These are phyloP conservation scores for Pilatotrama ljubarskyi DNA, from an alignment of 768 basidiomycete species.

Conservation along the genomic window DNA sequence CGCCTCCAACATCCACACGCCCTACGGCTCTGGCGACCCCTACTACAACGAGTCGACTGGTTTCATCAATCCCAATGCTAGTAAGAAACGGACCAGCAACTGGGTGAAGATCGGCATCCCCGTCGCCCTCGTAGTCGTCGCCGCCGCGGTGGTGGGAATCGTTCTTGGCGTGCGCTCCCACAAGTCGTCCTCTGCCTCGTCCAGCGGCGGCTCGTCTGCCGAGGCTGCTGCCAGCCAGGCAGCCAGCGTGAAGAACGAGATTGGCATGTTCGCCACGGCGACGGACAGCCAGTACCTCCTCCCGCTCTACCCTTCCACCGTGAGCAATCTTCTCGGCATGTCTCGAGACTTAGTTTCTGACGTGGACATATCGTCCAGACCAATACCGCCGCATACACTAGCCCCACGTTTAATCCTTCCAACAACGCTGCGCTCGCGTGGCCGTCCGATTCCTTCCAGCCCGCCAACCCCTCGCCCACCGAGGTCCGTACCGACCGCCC, in stretches of 20 bases:
- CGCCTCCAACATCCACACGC: slow-evolving; percentile 30
- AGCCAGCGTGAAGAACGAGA: slow-evolving; percentile 55
- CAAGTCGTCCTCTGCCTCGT: slow-evolving; percentile 33
- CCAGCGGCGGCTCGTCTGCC: slow-evolving; percentile 24
- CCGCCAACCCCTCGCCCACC: slow-evolving; percentile 61
- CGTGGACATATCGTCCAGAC: slow-evolving; percentile 48
- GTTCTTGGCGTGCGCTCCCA: slow-evolving; percentile 68
- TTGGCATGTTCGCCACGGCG: slow-evolving; percentile 71
- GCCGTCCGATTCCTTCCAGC: slow-evolving; percentile 79
- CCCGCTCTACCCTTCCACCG: slow-evolving; percentile 87
- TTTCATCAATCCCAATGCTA: slow-evolving; percentile 51
- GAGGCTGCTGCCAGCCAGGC: slow-evolving; percentile 55
- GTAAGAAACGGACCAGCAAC: slow-evolving; percentile 57
- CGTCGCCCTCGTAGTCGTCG: slow-evolving; percentile 59
- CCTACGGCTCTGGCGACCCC: slow-evolving; percentile 64
- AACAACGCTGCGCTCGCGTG: slow-evolving; percentile 55
- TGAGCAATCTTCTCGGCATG: slow-evolving; percentile 42
- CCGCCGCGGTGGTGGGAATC: slow-evolving; percentile 73
- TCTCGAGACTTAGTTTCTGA: neutral
- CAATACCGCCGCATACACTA: slow-evolving; percentile 66
- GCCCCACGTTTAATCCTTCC: slow-evolving; percentile 69
- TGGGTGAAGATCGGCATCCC: slow-evolving; percentile 82
- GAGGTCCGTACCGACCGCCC: slow-evolving; percentile 77
- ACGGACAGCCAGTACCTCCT: slow-evolving; percentile 80
- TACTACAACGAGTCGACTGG: slow-evolving; percentile 72